These are phyloP conservation scores for Microstroma glucosiphilum DNA, from an alignment of 1,284 basidiomycete genomes.

Conservation along the genomic window DNA sequence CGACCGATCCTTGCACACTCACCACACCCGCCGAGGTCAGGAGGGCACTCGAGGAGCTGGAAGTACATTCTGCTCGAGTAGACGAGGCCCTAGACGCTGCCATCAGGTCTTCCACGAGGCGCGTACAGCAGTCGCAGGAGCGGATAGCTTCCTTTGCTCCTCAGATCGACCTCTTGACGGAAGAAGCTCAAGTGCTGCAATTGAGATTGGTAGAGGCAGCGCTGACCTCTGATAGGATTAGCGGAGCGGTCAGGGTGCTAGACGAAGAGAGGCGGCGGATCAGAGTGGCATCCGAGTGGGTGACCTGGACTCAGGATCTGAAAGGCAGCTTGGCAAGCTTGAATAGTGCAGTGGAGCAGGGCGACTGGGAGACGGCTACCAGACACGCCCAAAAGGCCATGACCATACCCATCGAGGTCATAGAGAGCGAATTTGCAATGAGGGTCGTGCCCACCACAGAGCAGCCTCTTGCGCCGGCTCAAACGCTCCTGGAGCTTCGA, in stretches of 20 bases:
- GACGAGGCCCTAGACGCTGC: slow-evolving; percentile 69
- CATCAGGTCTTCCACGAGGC: slow-evolving; percentile 57
- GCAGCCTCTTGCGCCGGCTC: slow-evolving; percentile 73
- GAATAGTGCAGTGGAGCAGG: slow-evolving; percentile 68
- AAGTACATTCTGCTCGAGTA: slow-evolving; percentile 70
- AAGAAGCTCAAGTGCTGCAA: slow-evolving; percentile 61
- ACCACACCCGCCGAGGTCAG: slow-evolving; percentile 27
- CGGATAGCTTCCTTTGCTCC: slow-evolving; percentile 58
- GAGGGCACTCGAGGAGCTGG: slow-evolving; percentile 57
- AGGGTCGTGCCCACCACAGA: slow-evolving; percentile 81
- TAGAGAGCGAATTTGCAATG: slow-evolving; percentile 77
- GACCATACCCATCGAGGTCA: slow-evolving; percentile 69
- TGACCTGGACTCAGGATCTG: slow-evolving; percentile 78
- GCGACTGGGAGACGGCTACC: slow-evolving; percentile 93
- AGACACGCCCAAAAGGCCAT: slow-evolving; percentile 84
- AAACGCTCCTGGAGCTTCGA: slow-evolving; percentile 71
- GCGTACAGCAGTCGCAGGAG: neutral
- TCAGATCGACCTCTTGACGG: slow-evolving; percentile 61
- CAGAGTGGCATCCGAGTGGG: slow-evolving; percentile 73
- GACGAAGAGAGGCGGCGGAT: slow-evolving; percentile 87
- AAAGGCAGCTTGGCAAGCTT: slow-evolving; percentile 62
- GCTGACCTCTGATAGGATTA: slow-evolving; percentile 78
- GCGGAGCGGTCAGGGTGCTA: slow-evolving; percentile 74
- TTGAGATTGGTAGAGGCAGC: slow-evolving; percentile 64
- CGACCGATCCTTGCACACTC: slow-evolving; percentile 22